phyloP scores from a whole-genome alignment of 2,329 filamentous ascomycete species.

The Claviceps digitariae region DNA sequence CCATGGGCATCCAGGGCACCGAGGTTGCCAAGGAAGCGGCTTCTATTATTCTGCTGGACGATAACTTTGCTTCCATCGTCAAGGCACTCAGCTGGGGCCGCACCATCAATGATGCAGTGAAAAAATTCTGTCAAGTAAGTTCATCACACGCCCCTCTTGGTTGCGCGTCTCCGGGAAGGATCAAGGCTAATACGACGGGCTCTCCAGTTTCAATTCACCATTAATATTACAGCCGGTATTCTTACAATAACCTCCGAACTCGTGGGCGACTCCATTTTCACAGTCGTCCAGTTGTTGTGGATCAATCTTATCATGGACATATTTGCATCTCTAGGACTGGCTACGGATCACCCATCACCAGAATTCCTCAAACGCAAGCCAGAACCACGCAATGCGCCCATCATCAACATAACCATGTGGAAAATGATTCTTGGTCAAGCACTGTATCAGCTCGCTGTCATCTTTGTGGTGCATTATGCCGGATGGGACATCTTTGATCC shows the following conservation, averaged over 20 bases:
- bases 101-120: slow-evolving; percentile 48
- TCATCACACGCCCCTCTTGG: too few species aligned
- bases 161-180: too few species aligned
- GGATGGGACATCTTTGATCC: slow-evolving; percentile 43
- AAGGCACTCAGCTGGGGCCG: slow-evolving; percentile 49
- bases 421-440: slow-evolving; percentile 81
- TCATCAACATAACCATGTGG: slow-evolving; percentile 70
- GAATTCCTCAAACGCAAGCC: slow-evolving; percentile 51
- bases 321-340: slow-evolving; percentile 50
- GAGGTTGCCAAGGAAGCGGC: slow-evolving; percentile 55
- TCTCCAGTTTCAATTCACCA: slow-evolving; percentile 47
- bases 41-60: slow-evolving; percentile 51
- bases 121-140: slow-evolving; percentile 46
- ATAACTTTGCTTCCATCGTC: slow-evolving; percentile 52
- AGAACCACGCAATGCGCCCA: slow-evolving; percentile 55
- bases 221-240: slow-evolving; percentile 53
- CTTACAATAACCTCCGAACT: slow-evolving; percentile 51
- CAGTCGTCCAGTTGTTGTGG: slow-evolving; percentile 54
- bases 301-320: slow-evolving; percentile 59
- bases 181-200: neutral
- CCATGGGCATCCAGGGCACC: slow-evolving; percentile 54
- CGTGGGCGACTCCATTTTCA: slow-evolving; percentile 37
- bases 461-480: slow-evolving; percentile 47
- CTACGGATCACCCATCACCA: slow-evolving; percentile 45
- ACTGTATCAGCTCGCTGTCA: slow-evolving; percentile 56